Evolutionary conservation across 2,329 filamentous ascomycete species (phyloP).

Genomic region (Eutypella sp.): DNA sequence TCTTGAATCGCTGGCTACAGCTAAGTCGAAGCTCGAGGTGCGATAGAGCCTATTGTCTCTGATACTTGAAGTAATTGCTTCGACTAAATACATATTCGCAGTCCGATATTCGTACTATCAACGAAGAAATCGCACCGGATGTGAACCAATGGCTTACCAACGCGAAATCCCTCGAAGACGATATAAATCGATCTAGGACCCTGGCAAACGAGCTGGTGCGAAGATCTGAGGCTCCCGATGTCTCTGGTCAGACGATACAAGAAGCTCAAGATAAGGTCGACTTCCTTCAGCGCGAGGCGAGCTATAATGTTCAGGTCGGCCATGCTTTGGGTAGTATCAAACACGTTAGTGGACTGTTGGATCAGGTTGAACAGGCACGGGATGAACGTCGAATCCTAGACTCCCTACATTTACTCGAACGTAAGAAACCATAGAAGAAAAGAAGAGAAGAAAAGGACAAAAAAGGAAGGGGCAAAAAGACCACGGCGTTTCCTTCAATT

Average conservation of each 20-base stretch:
- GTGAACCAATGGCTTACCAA: conserved; percentile 83
- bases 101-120: conserved; percentile 70
- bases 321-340: conserved; percentile 47
- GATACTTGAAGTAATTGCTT: no score
- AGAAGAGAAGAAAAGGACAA: no score
- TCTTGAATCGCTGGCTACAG: conserved; percentile 35
- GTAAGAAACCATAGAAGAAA: no score
- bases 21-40: conserved; percentile 42
- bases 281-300: conserved; percentile 54
- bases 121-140: conserved; percentile 70
- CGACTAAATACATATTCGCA: conserved; percentile 27
- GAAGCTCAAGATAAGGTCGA: conserved; percentile 49
- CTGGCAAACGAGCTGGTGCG: conserved; percentile 78
- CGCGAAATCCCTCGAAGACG: conserved; percentile 77
- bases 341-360: conserved; percentile 55
- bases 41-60: conserved; percentile 3
- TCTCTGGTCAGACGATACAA: conserved; percentile 47
- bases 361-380: conserved; percentile 54
- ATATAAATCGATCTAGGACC: conserved; percentile 74
- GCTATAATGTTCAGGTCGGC: conserved; percentile 54
- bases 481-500: neutral
- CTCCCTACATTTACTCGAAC: conserved; percentile 51
- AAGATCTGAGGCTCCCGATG: conserved; percentile 61
- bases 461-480: no score
- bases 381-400: conserved; percentile 52